These are phyloP conservation scores for Asterochloris sp. DNA, from an alignment of 139 green algal species.

Conservation along the genomic window DNA sequence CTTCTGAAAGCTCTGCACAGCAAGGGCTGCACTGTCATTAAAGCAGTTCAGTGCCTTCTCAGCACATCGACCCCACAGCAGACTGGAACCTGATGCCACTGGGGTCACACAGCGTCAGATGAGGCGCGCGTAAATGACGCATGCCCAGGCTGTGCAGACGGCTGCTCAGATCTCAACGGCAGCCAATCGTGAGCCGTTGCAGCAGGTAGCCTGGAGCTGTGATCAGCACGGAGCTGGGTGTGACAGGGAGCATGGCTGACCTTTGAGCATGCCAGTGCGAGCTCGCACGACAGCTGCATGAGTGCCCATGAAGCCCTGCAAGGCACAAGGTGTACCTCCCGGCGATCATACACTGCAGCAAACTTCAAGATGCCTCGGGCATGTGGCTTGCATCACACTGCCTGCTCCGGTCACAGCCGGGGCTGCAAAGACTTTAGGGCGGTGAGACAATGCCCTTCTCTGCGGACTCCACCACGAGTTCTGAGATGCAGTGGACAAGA, in stretches of 20 bases:
- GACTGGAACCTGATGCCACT: neutral
- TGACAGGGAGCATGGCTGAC: neutral
- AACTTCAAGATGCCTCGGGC: too few species aligned
- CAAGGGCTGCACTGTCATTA: neutral
- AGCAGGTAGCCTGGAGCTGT: neutral
- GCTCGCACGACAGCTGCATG: constrained; percentile 1
- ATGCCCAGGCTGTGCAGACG: neutral
- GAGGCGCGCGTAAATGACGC: neutral
- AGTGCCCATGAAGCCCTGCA: constrained; percentile 6
- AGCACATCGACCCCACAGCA: neutral
- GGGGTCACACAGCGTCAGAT: too few species aligned
- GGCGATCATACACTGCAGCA: too few species aligned
- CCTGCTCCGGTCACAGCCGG: too few species aligned
- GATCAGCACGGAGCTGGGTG: neutral
- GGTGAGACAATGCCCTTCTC: too few species aligned
- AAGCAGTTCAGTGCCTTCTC: neutral
- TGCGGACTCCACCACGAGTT: too few species aligned
- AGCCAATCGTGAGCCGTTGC: neutral
- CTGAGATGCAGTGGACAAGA: too few species aligned
- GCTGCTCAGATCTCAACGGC: neutral
- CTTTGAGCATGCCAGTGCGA: constrained; percentile 7
- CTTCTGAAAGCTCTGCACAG: neutral
- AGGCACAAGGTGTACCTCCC: neutral
- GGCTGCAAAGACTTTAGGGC: too few species aligned
- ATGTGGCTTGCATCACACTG: too few species aligned